These are phyloP conservation scores for Trichosporon sp. DNA, from an alignment of 1,284 basidiomycete species.

Conservation along the genomic window DNA sequence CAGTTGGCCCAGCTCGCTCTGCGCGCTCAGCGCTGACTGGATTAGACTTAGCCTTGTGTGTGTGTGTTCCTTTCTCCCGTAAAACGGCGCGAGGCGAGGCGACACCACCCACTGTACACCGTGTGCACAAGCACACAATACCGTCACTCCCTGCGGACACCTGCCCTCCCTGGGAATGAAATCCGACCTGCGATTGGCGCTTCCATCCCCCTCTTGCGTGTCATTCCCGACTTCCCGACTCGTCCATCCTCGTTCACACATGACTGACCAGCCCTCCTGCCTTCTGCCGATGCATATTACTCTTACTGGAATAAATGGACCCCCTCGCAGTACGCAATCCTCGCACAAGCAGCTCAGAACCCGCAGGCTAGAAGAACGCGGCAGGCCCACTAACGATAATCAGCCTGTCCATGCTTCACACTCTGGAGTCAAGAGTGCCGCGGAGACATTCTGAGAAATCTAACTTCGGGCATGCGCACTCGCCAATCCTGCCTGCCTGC, in stretches of 20 bases:
- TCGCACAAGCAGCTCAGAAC: too few relatives aligned
- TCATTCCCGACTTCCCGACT: conserved; percentile 6
- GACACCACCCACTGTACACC: background rate
- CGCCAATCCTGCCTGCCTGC: too few relatives aligned
- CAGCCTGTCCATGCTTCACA: background rate
- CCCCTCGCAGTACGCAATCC: too few relatives aligned
- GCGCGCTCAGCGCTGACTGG: background rate
- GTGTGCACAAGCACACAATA: background rate
- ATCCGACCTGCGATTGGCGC: background rate
- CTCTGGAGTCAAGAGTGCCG: background rate
- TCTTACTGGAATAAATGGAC: too few relatives aligned
- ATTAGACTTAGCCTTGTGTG: background rate
- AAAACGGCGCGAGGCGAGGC: background rate
- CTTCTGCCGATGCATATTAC: too few relatives aligned
- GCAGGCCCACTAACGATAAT: too few relatives aligned
- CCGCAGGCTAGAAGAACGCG: too few relatives aligned
- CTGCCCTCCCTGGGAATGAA: background rate
- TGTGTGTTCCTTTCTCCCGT: background rate
- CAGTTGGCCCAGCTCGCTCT: background rate
- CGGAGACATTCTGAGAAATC: background rate
- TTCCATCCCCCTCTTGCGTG: conserved; percentile 3
- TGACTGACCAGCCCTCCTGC: too few relatives aligned
- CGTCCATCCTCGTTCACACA: background rate
- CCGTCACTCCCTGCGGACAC: conserved; percentile 1
- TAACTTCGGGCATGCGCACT: background rate